A percentile compares a stretch with the other conserved stretches of the same genome.
These are phyloP conservation scores for Gracilaria vermiculophylla DNA, from an alignment of 23 red algal species.

Conservation along the genomic window DNA sequence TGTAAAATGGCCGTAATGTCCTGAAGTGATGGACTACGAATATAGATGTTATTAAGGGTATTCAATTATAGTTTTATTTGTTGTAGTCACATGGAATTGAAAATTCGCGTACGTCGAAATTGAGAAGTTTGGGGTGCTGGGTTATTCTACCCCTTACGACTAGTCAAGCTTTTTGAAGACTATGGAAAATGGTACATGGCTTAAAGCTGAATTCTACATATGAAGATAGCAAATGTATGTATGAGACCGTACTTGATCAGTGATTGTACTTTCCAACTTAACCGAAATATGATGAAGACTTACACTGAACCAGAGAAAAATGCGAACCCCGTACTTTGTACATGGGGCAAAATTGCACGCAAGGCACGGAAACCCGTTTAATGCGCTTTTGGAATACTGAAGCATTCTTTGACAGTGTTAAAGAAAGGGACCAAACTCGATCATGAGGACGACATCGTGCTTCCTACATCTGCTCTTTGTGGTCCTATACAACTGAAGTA, in stretches of 20 bases:
- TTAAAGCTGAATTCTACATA: background rate
- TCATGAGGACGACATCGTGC: background rate
- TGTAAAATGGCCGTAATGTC: too few species aligned
- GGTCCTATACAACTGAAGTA: too few species aligned
- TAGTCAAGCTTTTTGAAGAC: background rate
- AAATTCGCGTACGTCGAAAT: background rate
- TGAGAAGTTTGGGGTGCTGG: background rate
- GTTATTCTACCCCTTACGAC: background rate
- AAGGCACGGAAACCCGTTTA: background rate
- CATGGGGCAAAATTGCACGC: background rate
- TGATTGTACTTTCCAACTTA: background rate
- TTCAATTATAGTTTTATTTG: too few species aligned
- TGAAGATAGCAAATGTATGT: background rate
- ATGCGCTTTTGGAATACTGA: background rate
- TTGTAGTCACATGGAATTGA: background rate
- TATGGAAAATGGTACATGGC: background rate
- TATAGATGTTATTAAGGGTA: too few species aligned
- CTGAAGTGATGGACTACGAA: too few species aligned
- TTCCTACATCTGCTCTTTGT: too few species aligned
- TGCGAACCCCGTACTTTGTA: background rate
- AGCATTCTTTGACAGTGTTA: background rate
- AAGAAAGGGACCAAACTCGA: background rate
- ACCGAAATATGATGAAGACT: background rate
- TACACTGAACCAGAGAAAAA: background rate
- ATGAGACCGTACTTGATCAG: background rate